Base-by-base conservation (phyloP, 2,329 filamentous ascomycete genomes). In the Dactylonectria estremocensis region DNA sequence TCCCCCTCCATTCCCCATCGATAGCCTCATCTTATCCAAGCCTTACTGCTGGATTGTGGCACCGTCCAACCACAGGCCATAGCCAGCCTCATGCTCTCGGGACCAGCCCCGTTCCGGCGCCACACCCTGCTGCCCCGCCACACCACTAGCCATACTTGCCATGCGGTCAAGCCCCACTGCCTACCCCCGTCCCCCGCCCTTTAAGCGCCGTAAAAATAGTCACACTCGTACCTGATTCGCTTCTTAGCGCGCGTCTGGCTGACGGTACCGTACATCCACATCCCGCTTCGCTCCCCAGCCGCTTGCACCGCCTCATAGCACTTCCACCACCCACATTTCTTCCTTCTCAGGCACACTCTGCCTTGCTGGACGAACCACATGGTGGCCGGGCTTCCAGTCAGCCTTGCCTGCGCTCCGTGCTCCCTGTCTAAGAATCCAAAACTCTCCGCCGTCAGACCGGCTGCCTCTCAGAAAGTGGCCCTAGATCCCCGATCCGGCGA, bases 161-260 rank as follows among this genome's bases (percentile, higher is more conserved):
- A 28, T 28, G 24, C 60, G 61, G 56, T 65, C 61, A 63, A 43
- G 49, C 49, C 54, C 48, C 60, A 50, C 24, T 48, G 63, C 63
- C 57, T 53, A 52, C 65, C 53, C 14, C 53, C 14, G 22, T 40
- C 43, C 61, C 64, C 58, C 55, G 52, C 65, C 54, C 11, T 31
- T 40, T 74, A 75, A 76, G 73, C 74, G 74, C 74, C 67, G 57
- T 76, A 75, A 74, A 76, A 75, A 74, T 76, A 76, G 73, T 28
- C 66, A 54, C 31, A 22, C 7, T 11, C 4, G 5, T 3, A 3
- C 18, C 1, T 49, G 1, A 74, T 75, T 76, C 67, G 74, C 20
- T 50, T 16, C 56, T 74, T 74, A 64, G 69, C 73, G 74, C 74
- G 74, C 64, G 50, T 55, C 71, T 72, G 62, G 62, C 58, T 59